Conservation (phyloP, 108 stramenopile species). For the Craspedostauros australis region DNA sequence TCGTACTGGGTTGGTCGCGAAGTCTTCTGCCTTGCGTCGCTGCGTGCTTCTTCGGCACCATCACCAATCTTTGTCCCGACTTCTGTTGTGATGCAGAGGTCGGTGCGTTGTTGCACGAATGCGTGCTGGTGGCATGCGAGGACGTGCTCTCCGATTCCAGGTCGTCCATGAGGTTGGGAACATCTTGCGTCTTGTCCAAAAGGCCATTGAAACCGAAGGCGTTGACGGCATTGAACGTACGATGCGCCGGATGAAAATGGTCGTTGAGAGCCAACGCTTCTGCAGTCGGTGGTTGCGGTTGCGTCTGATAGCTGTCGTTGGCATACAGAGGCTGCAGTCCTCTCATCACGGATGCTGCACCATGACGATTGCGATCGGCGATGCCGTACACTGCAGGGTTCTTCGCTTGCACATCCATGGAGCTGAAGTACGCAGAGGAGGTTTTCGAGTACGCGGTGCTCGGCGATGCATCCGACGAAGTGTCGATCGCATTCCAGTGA, state of each 20-base stretch:
- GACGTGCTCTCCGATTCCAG: slow-evolving; percentile 51
- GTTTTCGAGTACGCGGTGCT: slow-evolving; percentile 34
- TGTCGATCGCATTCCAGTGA: neutral
- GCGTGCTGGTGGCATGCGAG: slow-evolving; percentile 28
- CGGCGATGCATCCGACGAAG: neutral
- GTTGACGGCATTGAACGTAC: slow-evolving; percentile 12
- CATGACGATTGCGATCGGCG: neutral
- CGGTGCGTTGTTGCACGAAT: too few relatives aligned
- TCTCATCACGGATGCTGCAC: slow-evolving; percentile 24
- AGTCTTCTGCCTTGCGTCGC: too few relatives aligned
- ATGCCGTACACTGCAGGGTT: neutral
- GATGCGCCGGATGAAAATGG: slow-evolving; percentile 19
- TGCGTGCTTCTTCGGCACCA: too few relatives aligned
- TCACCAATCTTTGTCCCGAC: too few relatives aligned
- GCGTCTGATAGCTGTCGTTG: neutral
- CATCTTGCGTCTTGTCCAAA: slow-evolving; percentile 69
- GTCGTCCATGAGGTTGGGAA: slow-evolving; percentile 81
- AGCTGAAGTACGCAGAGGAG: slow-evolving; percentile 41
- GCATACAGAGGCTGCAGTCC: neutral
- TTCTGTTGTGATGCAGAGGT: too few relatives aligned
- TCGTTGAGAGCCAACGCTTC: slow-evolving; percentile 35
- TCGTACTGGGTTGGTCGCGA: too few relatives aligned
- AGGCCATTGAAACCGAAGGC: slow-evolving; percentile 54
- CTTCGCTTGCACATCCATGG: slow-evolving; percentile 16
- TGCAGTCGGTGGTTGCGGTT: slow-evolving; percentile 31